Evolutionary conservation across 495 filamentous ascomycete species (phyloP), one percentile per base, ranked within the genome.

Genomic region (Hypoxylon lienhwacheense): DNA sequence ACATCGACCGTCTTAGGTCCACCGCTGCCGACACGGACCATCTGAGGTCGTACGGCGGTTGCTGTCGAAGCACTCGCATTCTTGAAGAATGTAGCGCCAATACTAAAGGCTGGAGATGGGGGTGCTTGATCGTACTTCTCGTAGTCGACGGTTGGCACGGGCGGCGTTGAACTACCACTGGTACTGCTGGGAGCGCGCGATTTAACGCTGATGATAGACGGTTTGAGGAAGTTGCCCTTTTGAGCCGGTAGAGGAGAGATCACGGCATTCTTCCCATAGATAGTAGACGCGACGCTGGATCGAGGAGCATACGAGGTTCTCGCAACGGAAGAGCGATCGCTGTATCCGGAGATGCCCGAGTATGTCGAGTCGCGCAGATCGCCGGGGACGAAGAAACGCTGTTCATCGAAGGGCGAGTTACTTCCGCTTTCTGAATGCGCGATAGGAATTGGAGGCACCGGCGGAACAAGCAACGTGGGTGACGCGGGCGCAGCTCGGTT

Each of bases 351-450:
- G 34, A 85, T 70, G 47, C 74, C 80, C 20, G 85, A 88, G 68
- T 85, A 87, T 4, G 89, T 89, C 7, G 90, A 96, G 70, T 92
- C 91, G 51, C 93, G 88, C 31, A 97, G 76, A 69, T 96, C 90
- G 52, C 88, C 87, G 7, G 91, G 91, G 68, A 95, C 86, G 69
- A 97, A 97, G 79, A 95, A 95, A 64, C 90, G 90, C 64, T 93
- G 89, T 44, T 95, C 91, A 40, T 88, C 81, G 36, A 76, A 76
- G 31, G 71, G 70, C 31, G 77, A 77, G 8, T 82, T 84, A 50
- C 75, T 81, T 63, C 72, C 77, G 41, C 74, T 69, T 34, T 76
- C 75, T 4, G 83, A 79, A 28, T 79, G 71, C 7, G 81, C 80
- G 64, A 87, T 82, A 37, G 93, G 92, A 56, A 97, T 86, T 20